Evolutionary conservation across 1,139 yeast genomes (phyloP).

Genomic region (Blastobotrys aristatus): DNA sequence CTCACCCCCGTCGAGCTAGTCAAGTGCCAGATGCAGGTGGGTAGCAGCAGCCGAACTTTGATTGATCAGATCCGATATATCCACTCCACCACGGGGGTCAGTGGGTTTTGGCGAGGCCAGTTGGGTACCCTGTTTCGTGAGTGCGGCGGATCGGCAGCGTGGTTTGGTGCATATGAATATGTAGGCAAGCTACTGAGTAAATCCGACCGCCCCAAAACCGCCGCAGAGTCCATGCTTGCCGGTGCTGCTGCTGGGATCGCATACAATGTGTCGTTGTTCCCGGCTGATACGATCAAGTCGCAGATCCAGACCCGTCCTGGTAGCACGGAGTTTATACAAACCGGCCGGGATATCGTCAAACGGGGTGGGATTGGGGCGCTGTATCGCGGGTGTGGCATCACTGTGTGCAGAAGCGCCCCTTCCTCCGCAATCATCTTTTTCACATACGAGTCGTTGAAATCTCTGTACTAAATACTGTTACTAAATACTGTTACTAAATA

Average conservation of each 20-base stretch:
- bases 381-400: conserved; percentile 82
- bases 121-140: conserved; percentile 80
- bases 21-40: conserved; percentile 82
- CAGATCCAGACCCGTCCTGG: conserved; percentile 66
- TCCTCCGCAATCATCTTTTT: conserved; percentile 85
- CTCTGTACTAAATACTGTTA: conserved; percentile 4
- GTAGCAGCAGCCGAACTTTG: conserved; percentile 7
- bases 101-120: conserved; percentile 80
- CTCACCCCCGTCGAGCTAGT: conserved; percentile 86
- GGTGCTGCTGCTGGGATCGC: conserved; percentile 87
- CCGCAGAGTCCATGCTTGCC: conserved; percentile 56
- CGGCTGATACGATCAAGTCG: conserved; percentile 86
- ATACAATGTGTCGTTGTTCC: conserved; percentile 75
- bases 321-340: conserved; percentile 32
- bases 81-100: conserved; percentile 46
- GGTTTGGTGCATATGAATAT: conserved; percentile 87
- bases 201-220: conserved; percentile 32
- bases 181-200: conserved; percentile 40
- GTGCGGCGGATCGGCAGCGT: conserved; percentile 83
- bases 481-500: no score
- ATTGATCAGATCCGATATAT: conserved; percentile 12
- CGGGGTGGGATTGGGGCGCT: conserved; percentile 60
- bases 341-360: conserved; percentile 39
- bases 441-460: conserved; percentile 64
- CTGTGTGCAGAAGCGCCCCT: conserved; percentile 77